A percentile compares a stretch with the other conserved stretches of the same genome.
These are phyloP conservation scores for Fusarium tjaetaba DNA, from an alignment of 2,329 filamentous ascomycete species.

Conservation along the genomic window DNA sequence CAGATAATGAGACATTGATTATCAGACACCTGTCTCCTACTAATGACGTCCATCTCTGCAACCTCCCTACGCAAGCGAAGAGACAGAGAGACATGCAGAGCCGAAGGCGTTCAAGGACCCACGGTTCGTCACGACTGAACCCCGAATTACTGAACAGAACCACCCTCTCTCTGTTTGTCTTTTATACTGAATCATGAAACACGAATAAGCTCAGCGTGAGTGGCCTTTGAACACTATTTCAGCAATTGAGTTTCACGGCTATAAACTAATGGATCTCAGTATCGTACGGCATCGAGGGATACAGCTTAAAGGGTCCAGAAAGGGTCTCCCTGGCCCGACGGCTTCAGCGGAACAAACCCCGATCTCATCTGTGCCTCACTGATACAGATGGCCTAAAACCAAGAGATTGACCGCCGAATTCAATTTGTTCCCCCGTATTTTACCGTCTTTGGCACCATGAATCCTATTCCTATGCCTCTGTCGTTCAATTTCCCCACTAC, in stretches of 20 bases:
- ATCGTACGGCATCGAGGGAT: background rate
- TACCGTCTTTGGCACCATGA: background rate
- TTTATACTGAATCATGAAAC: background rate
- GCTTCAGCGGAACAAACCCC: background rate
- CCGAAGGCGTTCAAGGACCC: background rate
- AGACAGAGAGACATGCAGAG: background rate
- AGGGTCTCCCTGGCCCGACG: background rate
- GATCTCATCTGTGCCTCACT: background rate
- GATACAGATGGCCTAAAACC: background rate
- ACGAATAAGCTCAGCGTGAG: too few species aligned
- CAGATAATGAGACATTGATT: background rate
- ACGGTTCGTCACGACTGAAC: background rate
- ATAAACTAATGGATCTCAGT: background rate
- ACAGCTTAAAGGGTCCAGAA: background rate
- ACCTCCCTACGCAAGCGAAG: background rate
- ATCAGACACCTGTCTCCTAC: background rate
- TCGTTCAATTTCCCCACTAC: conserved; percentile 9
- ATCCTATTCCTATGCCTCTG: background rate
- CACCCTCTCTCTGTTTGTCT: background rate
- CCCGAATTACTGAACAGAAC: background rate
- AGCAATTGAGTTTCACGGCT: background rate
- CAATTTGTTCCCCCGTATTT: background rate
- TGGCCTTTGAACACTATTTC: background rate
- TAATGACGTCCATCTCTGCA: background rate
- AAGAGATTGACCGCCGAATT: conserved; percentile 14